Conservation (phyloP, 371 early-diverging fungal genomes). For the Mortierella sp. region DNA sequence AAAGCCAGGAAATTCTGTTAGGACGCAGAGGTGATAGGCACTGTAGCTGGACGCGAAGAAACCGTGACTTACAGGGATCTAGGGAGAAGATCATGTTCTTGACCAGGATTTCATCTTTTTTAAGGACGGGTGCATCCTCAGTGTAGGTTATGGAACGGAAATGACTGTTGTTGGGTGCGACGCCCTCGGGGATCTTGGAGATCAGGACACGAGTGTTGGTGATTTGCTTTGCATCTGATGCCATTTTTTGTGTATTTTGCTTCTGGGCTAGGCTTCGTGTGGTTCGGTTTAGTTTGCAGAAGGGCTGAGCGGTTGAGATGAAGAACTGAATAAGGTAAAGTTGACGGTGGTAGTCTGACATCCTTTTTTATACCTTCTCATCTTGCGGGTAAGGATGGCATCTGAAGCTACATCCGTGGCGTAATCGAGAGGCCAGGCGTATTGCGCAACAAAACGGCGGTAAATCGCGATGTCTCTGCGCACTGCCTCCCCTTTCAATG, state of each 20-base stretch:
- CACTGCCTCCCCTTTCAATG: background rate
- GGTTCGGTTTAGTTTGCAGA: no score
- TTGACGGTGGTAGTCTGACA: no score
- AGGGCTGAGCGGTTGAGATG: background rate
- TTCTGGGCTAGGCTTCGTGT: no score
- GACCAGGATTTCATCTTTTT: constrained; percentile 46
- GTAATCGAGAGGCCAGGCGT: no score
- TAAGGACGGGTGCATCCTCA: constrained; percentile 29
- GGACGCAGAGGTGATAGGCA: no score
- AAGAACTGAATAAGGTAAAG: background rate
- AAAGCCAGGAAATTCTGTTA: background rate
- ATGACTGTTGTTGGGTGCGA: constrained; percentile 41
- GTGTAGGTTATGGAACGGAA: constrained; percentile 29
- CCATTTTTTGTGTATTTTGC: background rate
- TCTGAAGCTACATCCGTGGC: no score
- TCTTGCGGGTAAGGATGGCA: no score
- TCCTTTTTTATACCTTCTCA: no score
- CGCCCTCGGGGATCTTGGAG: constrained; percentile 46
- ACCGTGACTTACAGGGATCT: constrained; percentile 54
- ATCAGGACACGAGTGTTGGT: constrained; percentile 35
- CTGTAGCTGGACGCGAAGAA: background rate
- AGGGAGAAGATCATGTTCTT: constrained; percentile 52
- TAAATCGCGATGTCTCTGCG: no score
- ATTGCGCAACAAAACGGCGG: no score
- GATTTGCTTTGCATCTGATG: constrained; percentile 6